Conservation (phyloP, 2,329 filamentous ascomycete genomes). For the Fusarium coffeatum region DNA sequence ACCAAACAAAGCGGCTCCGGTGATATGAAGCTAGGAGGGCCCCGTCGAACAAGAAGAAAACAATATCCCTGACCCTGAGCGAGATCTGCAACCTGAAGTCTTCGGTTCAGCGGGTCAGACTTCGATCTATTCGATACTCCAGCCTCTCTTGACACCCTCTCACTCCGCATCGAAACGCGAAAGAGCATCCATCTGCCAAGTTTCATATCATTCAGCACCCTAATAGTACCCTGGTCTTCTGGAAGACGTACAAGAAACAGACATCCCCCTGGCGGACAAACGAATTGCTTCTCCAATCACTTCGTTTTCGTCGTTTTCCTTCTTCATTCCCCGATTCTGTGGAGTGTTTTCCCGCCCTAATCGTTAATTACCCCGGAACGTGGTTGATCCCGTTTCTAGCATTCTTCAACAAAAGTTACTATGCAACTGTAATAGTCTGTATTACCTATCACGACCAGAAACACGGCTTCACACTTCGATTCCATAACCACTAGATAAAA, state of each 20-base stretch:
- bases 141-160: conserved; percentile 26
- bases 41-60: conserved; percentile 23
- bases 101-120: conserved; percentile 39
- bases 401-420: conserved; percentile 18
- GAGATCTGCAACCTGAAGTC: conserved; percentile 41
- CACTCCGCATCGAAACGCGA: conserved; percentile 30
- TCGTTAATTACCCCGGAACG: conserved; percentile 41
- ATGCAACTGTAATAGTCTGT: conserved; percentile 33
- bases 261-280: conserved; percentile 29
- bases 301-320: conserved; percentile 15
- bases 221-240: conserved; percentile 28
- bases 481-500: conserved; percentile 27
- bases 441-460: conserved; percentile 25
- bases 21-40: conserved; percentile 33
- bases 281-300: conserved; percentile 32
- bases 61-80: conserved; percentile 29
- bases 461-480: conserved; percentile 25
- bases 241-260: conserved; percentile 39
- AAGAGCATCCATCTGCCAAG: conserved; percentile 31
- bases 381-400: conserved; percentile 27
- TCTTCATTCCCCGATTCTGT: conserved; percentile 11
- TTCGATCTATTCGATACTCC: conserved; percentile 37
- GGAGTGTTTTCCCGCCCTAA: conserved; percentile 34
- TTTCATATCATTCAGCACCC: conserved; percentile 29
- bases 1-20: conserved; percentile 28